Evolutionary conservation across 768 basidiomycete species (phyloP), one percentile per base, ranked within the genome.

Genomic region (Dacryopinax spathularia): DNA sequence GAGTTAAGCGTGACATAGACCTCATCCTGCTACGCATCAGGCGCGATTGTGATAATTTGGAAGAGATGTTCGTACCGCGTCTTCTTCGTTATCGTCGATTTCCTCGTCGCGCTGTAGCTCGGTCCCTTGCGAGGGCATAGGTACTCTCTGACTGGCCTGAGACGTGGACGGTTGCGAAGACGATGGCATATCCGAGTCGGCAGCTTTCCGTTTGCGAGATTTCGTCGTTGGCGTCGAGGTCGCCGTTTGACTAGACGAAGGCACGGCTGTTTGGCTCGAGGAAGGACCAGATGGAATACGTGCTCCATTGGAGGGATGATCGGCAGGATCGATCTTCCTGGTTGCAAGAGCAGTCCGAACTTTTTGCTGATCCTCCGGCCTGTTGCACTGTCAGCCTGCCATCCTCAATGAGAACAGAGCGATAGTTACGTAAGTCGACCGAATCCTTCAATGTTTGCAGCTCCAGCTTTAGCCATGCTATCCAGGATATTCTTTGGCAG

Each of bases 321-420:
- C 86, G 4, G 71, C 68, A 12, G 82, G 78, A 70, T 84, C 82
- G 41, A 91, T 74, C 20, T 75, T 77, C 61, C 81, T 77, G 6
- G 73, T 68, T 15, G 80, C 76, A 36, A 89, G 75, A 4, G 88
- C 89, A 3, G 75, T 68, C 31, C 77, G 77, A 25, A 91, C 80
- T 71, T 83, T 87, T 25, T 75, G 70, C 73, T 86, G 82, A 71
- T 91, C 89, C 56, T 78, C 76, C 6, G 75, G 65, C 20, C 86
- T 88, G 62, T 27, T 9, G 31, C 5, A 56, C 10, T 3, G 9
- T 56, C 48, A 56, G 25, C 9, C 6, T 37, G 6, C 25, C 7
- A 56, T 56, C 25, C 3, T 27, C 18, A 29, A 9, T 56, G 48
- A 3, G 15, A 56, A 18, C 25, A 7, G 5, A 29, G 25, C 29